Conservation (phyloP, 306 rosid genomes). For the Dalbergia cultrata region DNA sequence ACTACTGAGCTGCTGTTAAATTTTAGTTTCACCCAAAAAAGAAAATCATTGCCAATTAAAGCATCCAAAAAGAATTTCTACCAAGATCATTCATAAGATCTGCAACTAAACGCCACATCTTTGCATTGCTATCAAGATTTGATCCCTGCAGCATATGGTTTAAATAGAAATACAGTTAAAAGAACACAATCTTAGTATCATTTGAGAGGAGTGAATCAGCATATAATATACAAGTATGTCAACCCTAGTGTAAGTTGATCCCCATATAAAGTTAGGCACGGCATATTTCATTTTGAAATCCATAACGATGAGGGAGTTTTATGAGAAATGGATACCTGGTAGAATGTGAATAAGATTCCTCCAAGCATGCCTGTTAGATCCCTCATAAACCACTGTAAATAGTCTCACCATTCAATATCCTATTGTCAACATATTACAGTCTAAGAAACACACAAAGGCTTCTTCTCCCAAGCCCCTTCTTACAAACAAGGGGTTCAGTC, state of each 20-base stretch:
- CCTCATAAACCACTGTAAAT: slow-evolving; percentile 96
- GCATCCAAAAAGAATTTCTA: slow-evolving; percentile 47
- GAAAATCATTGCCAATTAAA: slow-evolving; percentile 17
- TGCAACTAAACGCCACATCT: slow-evolving; percentile 97
- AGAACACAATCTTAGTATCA: slow-evolving; percentile 23
- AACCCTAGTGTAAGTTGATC: background rate
- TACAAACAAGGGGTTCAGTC: slow-evolving; percentile 28
- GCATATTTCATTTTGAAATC: slow-evolving; percentile 29
- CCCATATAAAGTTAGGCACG: slow-evolving; percentile 9
- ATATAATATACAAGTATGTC: slow-evolving; percentile 16
- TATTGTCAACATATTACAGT: slow-evolving; percentile 39
- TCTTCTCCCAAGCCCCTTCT: slow-evolving; percentile 42
- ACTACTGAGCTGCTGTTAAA: background rate
- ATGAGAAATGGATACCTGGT: slow-evolving; percentile 69
- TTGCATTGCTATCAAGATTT: slow-evolving; percentile 95
- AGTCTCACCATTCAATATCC: slow-evolving; percentile 45
- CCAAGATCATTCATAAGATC: slow-evolving; percentile 99
- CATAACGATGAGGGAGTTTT: slow-evolving; percentile 18
- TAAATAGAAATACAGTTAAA: slow-evolving; percentile 25
- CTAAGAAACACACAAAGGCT: slow-evolving; percentile 39
- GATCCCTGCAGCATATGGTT: slow-evolving; percentile 77
- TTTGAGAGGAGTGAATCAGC: slow-evolving; percentile 32
- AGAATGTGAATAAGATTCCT: slow-evolving; percentile 94
- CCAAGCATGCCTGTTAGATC: slow-evolving; percentile 99
- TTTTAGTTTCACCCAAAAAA: background rate